Percentiles rank a stretch among this genome's conserved stretches.
Conservation (phyloP, 2,329 filamentous ascomycete species). For the Laburnicola sp. region DNA sequence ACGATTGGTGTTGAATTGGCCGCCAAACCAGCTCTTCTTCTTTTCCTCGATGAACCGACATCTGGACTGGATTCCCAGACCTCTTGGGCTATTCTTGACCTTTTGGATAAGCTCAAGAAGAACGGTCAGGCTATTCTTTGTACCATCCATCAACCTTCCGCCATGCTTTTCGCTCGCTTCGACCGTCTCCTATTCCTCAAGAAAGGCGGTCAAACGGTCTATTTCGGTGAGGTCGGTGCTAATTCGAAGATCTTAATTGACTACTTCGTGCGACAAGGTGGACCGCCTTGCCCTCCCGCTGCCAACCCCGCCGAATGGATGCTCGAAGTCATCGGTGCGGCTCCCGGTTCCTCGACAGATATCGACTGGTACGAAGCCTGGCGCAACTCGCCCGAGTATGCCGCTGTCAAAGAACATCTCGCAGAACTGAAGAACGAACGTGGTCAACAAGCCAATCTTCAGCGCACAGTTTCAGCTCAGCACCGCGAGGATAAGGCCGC, state of each 20-base stretch:
- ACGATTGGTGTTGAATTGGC: slow-evolving; percentile 97
- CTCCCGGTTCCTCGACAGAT: slow-evolving; percentile 53
- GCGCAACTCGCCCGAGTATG: slow-evolving; percentile 53
- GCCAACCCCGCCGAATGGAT: slow-evolving; percentile 86
- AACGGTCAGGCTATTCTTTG: slow-evolving; percentile 80
- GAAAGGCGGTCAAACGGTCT: slow-evolving; percentile 75
- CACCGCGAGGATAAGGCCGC: slow-evolving; percentile 54
- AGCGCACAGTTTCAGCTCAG: slow-evolving; percentile 47
- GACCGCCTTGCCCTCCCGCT: slow-evolving; percentile 63
- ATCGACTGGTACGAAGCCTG: slow-evolving; percentile 56
- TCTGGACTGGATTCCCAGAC: slow-evolving; percentile 93
- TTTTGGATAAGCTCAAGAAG: slow-evolving; percentile 8
- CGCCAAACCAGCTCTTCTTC: slow-evolving; percentile 83
- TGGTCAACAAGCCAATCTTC: slow-evolving; percentile 32
- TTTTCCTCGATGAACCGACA: slow-evolving; percentile 94
- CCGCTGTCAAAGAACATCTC: slow-evolving; percentile 51
- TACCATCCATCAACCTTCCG: slow-evolving; percentile 96
- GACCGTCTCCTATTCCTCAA: slow-evolving; percentile 78
- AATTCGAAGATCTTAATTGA: slow-evolving; percentile 68
- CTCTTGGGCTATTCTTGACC: slow-evolving; percentile 84
- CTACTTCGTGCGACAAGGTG: slow-evolving; percentile 78
- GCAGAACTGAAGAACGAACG: slow-evolving; percentile 50
- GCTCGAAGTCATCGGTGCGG: slow-evolving; percentile 61
- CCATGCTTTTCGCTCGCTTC: slow-evolving; percentile 91
- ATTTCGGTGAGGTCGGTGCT: slow-evolving; percentile 78